phyloP scores from a whole-genome alignment of 176 grass and related monocot genomes.

The Oryza glaberrima region DNA sequence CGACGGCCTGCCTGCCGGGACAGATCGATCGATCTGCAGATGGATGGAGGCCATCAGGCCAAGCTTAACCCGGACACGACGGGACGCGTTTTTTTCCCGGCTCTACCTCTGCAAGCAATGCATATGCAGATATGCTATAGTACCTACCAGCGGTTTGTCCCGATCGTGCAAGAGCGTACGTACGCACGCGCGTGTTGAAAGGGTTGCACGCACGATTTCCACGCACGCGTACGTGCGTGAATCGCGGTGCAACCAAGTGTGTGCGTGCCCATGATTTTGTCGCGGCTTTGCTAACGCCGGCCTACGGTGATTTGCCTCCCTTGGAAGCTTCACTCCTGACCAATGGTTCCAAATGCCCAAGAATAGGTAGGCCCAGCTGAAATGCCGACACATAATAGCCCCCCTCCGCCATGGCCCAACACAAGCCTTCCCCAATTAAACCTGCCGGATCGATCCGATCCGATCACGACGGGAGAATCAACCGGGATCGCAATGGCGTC shows the following conservation, averaged over 20 bases:
- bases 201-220: background rate
- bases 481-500: background rate
- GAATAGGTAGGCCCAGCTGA: constrained; percentile 17
- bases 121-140: background rate
- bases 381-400: background rate
- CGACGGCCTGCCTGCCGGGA: background rate
- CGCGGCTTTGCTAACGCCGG: too few relatives aligned
- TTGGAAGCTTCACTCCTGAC: background rate
- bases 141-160: background rate
- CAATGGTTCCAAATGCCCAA: constrained; percentile 3
- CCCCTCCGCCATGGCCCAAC: background rate
- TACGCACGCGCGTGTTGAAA: background rate
- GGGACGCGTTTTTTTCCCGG: background rate
- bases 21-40: background rate
- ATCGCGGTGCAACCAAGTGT: background rate
- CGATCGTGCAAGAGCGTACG: background rate
- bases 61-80: constrained; percentile 13
- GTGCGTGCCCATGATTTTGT: too few relatives aligned
- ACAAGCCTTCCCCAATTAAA: background rate
- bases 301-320: background rate
- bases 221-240: background rate
- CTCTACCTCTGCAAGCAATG: background rate
- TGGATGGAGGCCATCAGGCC: background rate
- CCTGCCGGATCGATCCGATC: background rate
- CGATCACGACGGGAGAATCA: background rate